These are phyloP conservation scores for Mycosphaerella arachidis DNA, from an alignment of 2,329 filamentous ascomycete species.

Conservation along the genomic window DNA sequence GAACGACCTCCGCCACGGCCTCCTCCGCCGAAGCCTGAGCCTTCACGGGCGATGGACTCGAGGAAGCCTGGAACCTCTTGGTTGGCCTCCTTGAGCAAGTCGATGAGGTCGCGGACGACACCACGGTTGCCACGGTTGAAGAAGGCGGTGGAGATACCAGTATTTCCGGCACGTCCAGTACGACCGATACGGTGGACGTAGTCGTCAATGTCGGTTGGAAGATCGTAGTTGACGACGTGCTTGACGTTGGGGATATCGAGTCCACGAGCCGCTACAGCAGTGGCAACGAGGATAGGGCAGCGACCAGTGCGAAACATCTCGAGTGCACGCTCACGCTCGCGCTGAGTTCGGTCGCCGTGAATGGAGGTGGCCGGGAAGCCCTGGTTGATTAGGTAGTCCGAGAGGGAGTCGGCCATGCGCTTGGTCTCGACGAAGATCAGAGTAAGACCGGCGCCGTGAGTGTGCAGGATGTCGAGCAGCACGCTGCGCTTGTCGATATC, in stretches of 20 bases:
- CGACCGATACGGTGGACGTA: conserved; percentile 99
- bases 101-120: conserved; percentile 91
- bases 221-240: conserved; percentile 98
- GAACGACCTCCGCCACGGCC: conserved; percentile 59
- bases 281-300: conserved; percentile 94
- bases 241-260: conserved; percentile 94
- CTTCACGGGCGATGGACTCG: conserved; percentile 94
- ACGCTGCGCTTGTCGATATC: conserved; percentile 97
- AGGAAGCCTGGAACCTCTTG: conserved; percentile 93
- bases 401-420: conserved; percentile 97
- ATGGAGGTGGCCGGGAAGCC: conserved; percentile 97
- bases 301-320: conserved; percentile 96
- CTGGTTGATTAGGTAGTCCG: conserved; percentile 98
- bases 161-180: conserved; percentile 99
- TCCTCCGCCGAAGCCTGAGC: conserved; percentile 74
- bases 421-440: conserved; percentile 99
- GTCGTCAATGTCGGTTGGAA: conserved; percentile 98
- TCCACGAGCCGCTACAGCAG: conserved; percentile 84
- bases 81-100: conserved; percentile 98
- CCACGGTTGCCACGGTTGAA: conserved; percentile 99
- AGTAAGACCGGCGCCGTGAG: conserved; percentile 80
- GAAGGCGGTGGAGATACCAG: conserved; percentile 95
- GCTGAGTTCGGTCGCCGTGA: conserved; percentile 96
- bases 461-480: conserved; percentile 94
- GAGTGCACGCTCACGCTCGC: conserved; percentile 94